Evolutionary conservation across 2,329 filamentous ascomycete species (phyloP).

Genomic region (Kalmusia sp.): DNA sequence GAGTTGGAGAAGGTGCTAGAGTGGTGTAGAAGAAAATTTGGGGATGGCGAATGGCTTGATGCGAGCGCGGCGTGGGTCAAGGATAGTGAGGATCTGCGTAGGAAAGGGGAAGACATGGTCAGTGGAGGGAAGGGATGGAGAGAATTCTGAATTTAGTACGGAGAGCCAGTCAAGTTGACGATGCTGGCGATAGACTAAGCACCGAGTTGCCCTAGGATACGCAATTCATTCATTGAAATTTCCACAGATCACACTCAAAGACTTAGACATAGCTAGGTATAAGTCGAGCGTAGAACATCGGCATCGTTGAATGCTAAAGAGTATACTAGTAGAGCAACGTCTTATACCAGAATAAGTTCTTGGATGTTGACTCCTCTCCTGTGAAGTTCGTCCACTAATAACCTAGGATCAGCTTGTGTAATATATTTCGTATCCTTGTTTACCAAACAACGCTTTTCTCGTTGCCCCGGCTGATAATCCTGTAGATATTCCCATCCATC

Average conservation of each 20-base stretch:
- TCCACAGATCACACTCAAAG: neutral
- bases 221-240: neutral
- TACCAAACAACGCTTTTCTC: neutral
- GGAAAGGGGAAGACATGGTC: conserved; percentile 53
- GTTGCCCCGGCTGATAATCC: neutral
- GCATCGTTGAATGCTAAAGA: neutral
- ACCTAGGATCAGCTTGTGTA: neutral
- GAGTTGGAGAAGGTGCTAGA: conserved; percentile 53
- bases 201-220: no score
- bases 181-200: no score
- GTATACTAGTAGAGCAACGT: no score
- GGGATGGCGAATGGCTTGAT: conserved; percentile 50
- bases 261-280: neutral
- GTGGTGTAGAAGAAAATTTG: conserved; percentile 56
- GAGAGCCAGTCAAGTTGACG: no score
- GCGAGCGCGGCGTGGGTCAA: conserved; percentile 53
- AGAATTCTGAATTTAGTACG: conserved; percentile 48
- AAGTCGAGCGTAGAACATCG: neutral
- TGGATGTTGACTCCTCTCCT: neutral
- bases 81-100: conserved; percentile 48
- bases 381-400: neutral
- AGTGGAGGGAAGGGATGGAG: conserved; percentile 54
- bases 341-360: neutral
- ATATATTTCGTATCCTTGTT: neutral
- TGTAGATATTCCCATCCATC: conserved; percentile 2